phyloP scores from a whole-genome alignment of 2,329 filamentous ascomycete species.

The Nemania bipapillata region DNA sequence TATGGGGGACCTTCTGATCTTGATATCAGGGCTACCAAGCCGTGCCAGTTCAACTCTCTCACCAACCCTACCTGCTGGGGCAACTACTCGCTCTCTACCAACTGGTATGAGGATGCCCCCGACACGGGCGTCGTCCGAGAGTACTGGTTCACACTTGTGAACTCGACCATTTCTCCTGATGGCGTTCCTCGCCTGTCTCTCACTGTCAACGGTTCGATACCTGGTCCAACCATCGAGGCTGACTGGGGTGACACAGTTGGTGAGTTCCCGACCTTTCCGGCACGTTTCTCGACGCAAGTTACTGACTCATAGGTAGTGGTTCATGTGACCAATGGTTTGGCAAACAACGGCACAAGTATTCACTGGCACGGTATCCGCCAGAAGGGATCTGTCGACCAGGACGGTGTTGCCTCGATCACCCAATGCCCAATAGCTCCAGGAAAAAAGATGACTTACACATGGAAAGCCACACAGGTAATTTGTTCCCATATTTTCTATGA shows the following conservation, averaged over 20 bases:
- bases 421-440: conserved; percentile 65
- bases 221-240: conserved; percentile 67
- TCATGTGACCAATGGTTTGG: conserved; percentile 65
- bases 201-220: conserved; percentile 67
- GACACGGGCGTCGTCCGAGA: conserved; percentile 64
- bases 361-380: conserved; percentile 73
- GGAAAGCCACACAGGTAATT: conserved; percentile 58
- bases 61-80: conserved; percentile 58
- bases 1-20: conserved; percentile 27
- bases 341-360: conserved; percentile 67
- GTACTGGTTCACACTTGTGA: conserved; percentile 58
- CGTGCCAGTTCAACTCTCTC: conserved; percentile 45
- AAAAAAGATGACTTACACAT: conserved; percentile 65
- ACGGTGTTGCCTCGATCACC: conserved; percentile 64
- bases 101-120: conserved; percentile 56
- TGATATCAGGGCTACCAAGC: conserved; percentile 28
- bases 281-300: background rate
- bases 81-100: conserved; percentile 60
- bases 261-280: conserved; percentile 12
- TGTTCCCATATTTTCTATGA: background rate
- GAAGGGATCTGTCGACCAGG: conserved; percentile 62
- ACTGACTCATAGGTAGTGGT: conserved; percentile 54
- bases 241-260: conserved; percentile 57
- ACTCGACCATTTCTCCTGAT: conserved; percentile 58
- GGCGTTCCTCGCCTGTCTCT: conserved; percentile 56